Evolutionary conservation across 345 rosid genomes (phyloP), one percentile per base, ranked within the genome.

Genomic region (Capsella bursapastoris): DNA sequence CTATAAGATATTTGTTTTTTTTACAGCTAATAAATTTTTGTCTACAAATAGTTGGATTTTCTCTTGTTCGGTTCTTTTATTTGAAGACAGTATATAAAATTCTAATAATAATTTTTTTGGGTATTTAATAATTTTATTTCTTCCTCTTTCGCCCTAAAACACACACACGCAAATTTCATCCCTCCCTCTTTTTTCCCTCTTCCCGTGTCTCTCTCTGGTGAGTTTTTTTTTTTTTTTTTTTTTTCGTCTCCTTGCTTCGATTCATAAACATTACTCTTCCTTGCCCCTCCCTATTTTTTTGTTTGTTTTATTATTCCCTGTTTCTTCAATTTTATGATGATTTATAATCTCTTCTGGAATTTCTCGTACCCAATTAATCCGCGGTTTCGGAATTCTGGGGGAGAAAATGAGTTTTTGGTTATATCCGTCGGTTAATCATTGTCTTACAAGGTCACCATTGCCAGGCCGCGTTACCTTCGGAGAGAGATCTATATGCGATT

Each of bases 141-240:
- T 22, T 22, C 25, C 25, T 4, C 3, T 4, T 61, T 48, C 38
- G 31, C 71, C 78, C 68, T 60, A 31, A 50, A 18, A 18, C 22
- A 18, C 22, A 18, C 22, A 57, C 14, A 38, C 51, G n/a, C 2
- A 14, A 55, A 4, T 7, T 44, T 69, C 64, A 43, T 62, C 52
- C 69, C 60, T 57, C 61, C 58, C 52, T 48, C 25, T 22, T 22
- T 43, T 68, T 37, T 53, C 75, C 59, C 70, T 76, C 70, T 69
- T 52, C 62, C 12, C 78, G 60, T 49, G 16, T 66, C 41, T 69
- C 41, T 68, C 61, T 60, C 12, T 12, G 70, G 80, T 76, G 55
- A 70, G 71, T 76, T 69, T 2, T 43, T 11, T 2, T 44, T 13
- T 22, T 32, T n/a, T 1, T 2, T 22, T 1, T 2, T 22, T 22